Evolutionary conservation across 139 green algal species (phyloP).

Genomic region (Choricystis sp.): DNA sequence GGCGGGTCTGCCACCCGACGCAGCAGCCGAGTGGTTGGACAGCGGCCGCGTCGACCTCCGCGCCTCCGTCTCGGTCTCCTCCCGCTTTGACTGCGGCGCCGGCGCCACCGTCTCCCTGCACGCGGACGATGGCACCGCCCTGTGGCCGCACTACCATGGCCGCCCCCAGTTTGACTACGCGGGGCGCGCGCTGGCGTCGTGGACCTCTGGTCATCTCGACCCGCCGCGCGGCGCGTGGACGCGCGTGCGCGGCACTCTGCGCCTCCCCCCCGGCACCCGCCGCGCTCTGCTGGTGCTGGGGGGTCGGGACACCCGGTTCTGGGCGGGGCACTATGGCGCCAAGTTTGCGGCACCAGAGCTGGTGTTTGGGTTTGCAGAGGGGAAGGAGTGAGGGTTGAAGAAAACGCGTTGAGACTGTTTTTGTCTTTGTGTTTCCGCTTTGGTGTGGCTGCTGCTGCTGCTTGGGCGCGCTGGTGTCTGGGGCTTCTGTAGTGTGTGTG

Average conservation of each 20-base stretch:
- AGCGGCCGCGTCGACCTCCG: neutral
- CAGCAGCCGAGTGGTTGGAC: neutral
- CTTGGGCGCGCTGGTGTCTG: no score
- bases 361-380: neutral
- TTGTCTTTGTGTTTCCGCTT: no score
- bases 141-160: neutral
- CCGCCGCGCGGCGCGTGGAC: neutral
- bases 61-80: neutral
- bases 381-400: neutral
- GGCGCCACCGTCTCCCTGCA: neutral
- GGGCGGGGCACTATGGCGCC: slow-evolving; percentile 3
- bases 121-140: neutral
- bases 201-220: neutral
- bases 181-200: neutral
- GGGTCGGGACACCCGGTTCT: neutral
- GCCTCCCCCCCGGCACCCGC: neutral
- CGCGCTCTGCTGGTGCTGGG: neutral
- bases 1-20: neutral
- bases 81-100: neutral
- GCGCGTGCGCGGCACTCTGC: neutral
- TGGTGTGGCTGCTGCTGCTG: no score
- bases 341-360: neutral
- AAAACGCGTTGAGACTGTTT: no score
- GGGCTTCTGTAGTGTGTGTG: no score
- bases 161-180: neutral